Evolutionary conservation across 1,139 yeast species (phyloP).

Genomic region (Diutina ranongensis): DNA sequence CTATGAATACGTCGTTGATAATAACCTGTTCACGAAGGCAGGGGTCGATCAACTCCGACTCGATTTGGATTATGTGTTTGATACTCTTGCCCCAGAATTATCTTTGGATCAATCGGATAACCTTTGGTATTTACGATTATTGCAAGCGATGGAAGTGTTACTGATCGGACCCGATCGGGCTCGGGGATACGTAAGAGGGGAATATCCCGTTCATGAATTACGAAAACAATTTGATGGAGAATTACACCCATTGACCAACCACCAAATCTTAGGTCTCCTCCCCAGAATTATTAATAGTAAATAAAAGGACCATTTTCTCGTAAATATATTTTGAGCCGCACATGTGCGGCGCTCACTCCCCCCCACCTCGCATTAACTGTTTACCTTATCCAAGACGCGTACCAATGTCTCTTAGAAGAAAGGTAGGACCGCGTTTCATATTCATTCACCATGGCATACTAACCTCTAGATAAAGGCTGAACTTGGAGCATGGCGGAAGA

Average conservation of each 20-base stretch:
- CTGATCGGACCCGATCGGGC: background rate
- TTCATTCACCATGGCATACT: background rate
- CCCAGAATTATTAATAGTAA: background rate
- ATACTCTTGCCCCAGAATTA: slow-evolving; percentile 19
- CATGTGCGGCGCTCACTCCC: too few relatives aligned
- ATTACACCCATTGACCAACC: background rate
- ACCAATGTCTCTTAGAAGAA: slow-evolving; percentile 3
- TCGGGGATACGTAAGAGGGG: background rate
- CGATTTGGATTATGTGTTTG: slow-evolving; percentile 42
- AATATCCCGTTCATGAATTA: background rate
- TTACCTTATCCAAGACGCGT: background rate
- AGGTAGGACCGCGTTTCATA: background rate
- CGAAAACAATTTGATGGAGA: background rate
- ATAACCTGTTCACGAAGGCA: slow-evolving; percentile 43
- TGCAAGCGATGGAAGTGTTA: slow-evolving; percentile 1
- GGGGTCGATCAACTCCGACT: slow-evolving; percentile 48
- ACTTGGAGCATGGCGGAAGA: slow-evolving; percentile 3
- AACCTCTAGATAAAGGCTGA: background rate
- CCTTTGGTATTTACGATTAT: background rate
- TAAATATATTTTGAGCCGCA: too few relatives aligned
- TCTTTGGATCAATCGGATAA: slow-evolving; percentile 10
- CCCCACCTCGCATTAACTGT: too few relatives aligned
- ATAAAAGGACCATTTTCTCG: too few relatives aligned
- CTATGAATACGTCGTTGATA: slow-evolving; percentile 48
- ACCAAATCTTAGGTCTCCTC: background rate